Base-by-base conservation (phyloP, 805 yeast species). In the Priceomyces carsonii region DNA sequence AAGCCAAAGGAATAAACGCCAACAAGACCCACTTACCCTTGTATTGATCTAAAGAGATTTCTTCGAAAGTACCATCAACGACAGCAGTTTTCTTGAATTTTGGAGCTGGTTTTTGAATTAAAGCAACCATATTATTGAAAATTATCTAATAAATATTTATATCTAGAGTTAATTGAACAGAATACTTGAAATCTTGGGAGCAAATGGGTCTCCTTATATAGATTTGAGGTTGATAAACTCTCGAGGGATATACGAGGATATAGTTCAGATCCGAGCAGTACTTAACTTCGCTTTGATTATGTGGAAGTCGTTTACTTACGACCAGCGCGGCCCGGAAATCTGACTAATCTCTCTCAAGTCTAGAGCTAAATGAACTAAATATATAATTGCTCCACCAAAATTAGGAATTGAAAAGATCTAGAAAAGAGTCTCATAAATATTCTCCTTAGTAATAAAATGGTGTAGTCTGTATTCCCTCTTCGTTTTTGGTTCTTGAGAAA, bases 1-100 rank as follows among this genome's bases (percentile, higher is more conserved):
- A 93, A 35, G 99, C 99, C 79, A 91, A 75, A 69, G 99, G 99
- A 66, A 93, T 84, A 76, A 93, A 93, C 46, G 95, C 98, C 59
- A 93, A 78, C 49, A 93, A 71, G 52, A 93, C 96, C 95, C 97
- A 93, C 73, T 93, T 87, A 62, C 99, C 99, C 75, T 83, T 83
- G 86, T 83, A 93, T 71, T 87, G 85, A 59, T 91, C 98, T 55
- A 93, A 82, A 43, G 95, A 77, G 55, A 93, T 77, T 61, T 93
- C 97, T 77, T 93, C 98, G 63, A 93, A 91, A 49, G 79, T 75
- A 71, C 98, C 98, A 74, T 91, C 90, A 54, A 93, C 78, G 61
- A 93, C 98, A 64, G 99, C 99, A 55, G 95, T 87, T 77, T 91
- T 93, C 69, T 76, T 85, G 86, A 93, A 93, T 42, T 79, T 53